Evolutionary conservation across 192 early-diverging fungal species (phyloP).

Genomic region (Coemansia sp.): DNA sequence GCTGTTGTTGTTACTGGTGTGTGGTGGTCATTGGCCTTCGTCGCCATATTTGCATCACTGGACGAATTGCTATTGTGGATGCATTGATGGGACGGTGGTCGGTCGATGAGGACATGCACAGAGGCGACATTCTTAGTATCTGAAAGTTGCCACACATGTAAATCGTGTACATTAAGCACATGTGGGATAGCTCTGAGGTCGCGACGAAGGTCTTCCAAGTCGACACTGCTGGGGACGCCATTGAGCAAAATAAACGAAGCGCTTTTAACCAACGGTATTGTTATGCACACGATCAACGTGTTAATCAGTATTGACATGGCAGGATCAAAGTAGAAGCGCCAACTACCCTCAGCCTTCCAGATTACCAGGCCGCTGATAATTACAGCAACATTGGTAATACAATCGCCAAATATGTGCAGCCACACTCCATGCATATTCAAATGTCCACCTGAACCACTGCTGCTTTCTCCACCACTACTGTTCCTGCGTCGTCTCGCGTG

Average conservation of each 20-base stretch:
- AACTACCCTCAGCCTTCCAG: conserved; percentile 63
- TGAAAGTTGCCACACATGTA: conserved; percentile 91
- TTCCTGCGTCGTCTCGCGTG: conserved; percentile 37
- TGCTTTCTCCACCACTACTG: conserved; percentile 11
- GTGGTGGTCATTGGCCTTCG: conserved; percentile 1
- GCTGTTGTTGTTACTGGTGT: not conserved
- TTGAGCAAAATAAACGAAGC: conserved; percentile 81
- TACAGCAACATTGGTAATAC: conserved; percentile 84
- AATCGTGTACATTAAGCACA: conserved; percentile 79
- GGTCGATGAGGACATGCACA: conserved; percentile 72
- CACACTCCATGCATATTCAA: conserved; percentile 79
- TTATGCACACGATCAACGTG: conserved; percentile 52
- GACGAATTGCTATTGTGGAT: conserved; percentile 50
- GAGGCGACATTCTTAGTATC: conserved; percentile 80
- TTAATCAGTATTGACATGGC: conserved; percentile 63
- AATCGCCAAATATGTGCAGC: conserved; percentile 89
- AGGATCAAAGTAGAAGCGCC: conserved; percentile 87
- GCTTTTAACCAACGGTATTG: conserved; percentile 63
- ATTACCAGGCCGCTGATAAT: conserved; percentile 77
- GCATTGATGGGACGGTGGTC: conserved; percentile 46
- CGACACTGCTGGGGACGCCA: conserved; percentile 68
- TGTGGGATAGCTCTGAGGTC: conserved; percentile 62
- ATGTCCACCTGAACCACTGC: conserved; percentile 31
- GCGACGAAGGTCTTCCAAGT: conserved; percentile 62
- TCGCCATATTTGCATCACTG: conserved; percentile 20